Evolutionary conservation across 1,284 basidiomycete genomes (phyloP).

Genomic region (Trametes pubescens): DNA sequence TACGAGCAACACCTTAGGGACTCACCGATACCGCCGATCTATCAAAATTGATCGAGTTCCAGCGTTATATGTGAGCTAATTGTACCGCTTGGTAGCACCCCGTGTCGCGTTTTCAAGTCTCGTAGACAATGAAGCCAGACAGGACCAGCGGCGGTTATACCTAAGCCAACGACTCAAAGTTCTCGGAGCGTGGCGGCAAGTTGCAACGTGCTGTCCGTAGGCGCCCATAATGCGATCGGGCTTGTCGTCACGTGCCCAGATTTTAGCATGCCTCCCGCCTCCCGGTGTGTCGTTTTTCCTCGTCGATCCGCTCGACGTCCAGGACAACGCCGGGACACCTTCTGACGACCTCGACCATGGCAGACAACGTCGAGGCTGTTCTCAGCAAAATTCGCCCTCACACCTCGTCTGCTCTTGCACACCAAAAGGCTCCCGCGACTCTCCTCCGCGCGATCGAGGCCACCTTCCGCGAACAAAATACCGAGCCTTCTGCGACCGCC

Average conservation of each 20-base stretch:
- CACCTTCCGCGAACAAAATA: slow-evolving; percentile 83
- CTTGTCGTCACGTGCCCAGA: slow-evolving; percentile 8
- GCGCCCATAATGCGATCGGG: slow-evolving; percentile 1
- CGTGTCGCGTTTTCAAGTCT: too few relatives aligned
- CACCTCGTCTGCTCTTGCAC: slow-evolving; percentile 79
- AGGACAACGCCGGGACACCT: not conserved
- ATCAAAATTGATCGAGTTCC: too few relatives aligned
- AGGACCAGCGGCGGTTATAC: too few relatives aligned
- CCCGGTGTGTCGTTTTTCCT: slow-evolving; percentile 19
- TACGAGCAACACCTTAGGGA: too few relatives aligned
- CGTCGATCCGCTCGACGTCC: slow-evolving; percentile 13
- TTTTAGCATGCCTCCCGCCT: slow-evolving; percentile 15
- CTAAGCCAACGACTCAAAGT: too few relatives aligned
- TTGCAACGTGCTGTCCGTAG: not conserved
- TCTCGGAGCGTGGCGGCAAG: too few relatives aligned
- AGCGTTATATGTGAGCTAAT: too few relatives aligned
- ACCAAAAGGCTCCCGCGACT: slow-evolving; percentile 92
- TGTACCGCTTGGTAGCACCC: too few relatives aligned
- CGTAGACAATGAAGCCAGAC: too few relatives aligned
- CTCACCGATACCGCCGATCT: too few relatives aligned
- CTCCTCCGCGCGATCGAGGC: slow-evolving; percentile 91
- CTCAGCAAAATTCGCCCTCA: slow-evolving; percentile 92
- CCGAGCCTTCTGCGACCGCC: slow-evolving; percentile 79
- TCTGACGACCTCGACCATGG: slow-evolving; percentile 32
- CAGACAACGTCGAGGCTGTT: slow-evolving; percentile 56